A percentile compares a stretch with the other conserved stretches of the same genome.
Evolutionary conservation across 2,329 filamentous ascomycete genomes (phyloP).

Genomic region (Diaporthe citriasiana): DNA sequence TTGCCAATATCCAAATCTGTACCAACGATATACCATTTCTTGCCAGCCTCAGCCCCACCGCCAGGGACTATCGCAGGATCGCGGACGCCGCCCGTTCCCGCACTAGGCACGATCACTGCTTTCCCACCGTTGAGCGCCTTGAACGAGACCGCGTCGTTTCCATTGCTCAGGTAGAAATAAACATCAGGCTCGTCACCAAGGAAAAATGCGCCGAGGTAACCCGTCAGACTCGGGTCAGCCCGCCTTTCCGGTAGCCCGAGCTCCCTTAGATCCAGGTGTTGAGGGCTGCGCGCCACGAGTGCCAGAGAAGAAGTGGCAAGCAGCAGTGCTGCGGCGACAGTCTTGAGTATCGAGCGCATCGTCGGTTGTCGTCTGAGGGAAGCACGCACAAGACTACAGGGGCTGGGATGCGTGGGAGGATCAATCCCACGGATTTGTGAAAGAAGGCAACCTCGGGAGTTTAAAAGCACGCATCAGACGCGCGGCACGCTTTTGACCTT

Average conservation of each 20-base stretch:
- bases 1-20: slow-evolving; percentile 67
- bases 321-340: slow-evolving; percentile 22
- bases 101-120: slow-evolving; percentile 63
- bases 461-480: background rate
- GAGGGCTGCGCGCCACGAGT: slow-evolving; percentile 17
- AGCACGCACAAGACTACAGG: background rate
- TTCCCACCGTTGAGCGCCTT: slow-evolving; percentile 62
- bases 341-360: slow-evolving; percentile 15
- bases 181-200: slow-evolving; percentile 66
- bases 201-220: slow-evolving; percentile 69
- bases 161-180: slow-evolving; percentile 68
- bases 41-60: slow-evolving; percentile 60
- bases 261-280: slow-evolving; percentile 34
- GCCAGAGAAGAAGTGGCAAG: slow-evolving; percentile 25
- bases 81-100: slow-evolving; percentile 66
- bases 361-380: background rate
- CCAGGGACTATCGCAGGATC: slow-evolving; percentile 65
- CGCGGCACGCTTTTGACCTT: slow-evolving; percentile 3
- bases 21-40: slow-evolving; percentile 69
- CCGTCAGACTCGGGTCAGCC: slow-evolving; percentile 58
- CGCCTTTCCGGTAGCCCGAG: slow-evolving; percentile 49
- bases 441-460: background rate
- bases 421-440: background rate
- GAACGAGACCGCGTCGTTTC: slow-evolving; percentile 64
- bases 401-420: background rate